Evolutionary conservation across 1,139 yeast genomes (phyloP).

Genomic region (Zygosaccharomyces sapae): DNA sequence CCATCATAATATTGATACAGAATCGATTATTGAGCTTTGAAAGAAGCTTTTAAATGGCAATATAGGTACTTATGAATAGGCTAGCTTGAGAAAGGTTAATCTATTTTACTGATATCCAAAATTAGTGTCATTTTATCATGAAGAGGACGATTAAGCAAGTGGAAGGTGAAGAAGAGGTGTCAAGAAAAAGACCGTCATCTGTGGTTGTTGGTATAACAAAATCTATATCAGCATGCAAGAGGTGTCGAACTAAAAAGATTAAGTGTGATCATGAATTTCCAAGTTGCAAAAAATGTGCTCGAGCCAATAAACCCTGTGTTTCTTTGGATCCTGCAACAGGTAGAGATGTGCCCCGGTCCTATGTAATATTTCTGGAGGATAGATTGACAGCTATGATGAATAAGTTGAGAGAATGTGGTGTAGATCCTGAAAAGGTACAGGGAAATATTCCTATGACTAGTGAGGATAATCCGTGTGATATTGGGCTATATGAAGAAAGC

Average conservation of each 20-base stretch:
- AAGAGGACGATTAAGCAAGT: constrained; percentile 3
- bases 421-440: constrained; percentile 33
- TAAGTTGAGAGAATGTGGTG: constrained; percentile 44
- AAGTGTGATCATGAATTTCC: constrained; percentile 84
- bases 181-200: constrained; percentile 22
- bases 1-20: not conserved
- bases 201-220: constrained; percentile 42
- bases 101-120: too few species aligned
- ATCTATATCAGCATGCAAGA: constrained; percentile 73
- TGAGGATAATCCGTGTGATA: constrained; percentile 26
- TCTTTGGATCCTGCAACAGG: constrained; percentile 88
- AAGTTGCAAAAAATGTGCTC: constrained; percentile 65
- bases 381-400: constrained; percentile 54
- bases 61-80: too few species aligned
- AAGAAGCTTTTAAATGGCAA: too few species aligned
- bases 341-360: constrained; percentile 76
- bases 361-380: constrained; percentile 69
- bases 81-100: too few species aligned
- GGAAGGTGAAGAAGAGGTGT: constrained; percentile 8
- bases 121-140: not conserved
- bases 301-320: constrained; percentile 68
- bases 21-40: not conserved
- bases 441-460: constrained; percentile 29
- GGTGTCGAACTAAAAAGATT: constrained; percentile 75
- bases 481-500: constrained; percentile 20